Evolutionary conservation across 2,329 filamentous ascomycete species (phyloP), one percentile per base, ranked within the genome.

Genomic region (Colletotrichum tofieldiae): DNA sequence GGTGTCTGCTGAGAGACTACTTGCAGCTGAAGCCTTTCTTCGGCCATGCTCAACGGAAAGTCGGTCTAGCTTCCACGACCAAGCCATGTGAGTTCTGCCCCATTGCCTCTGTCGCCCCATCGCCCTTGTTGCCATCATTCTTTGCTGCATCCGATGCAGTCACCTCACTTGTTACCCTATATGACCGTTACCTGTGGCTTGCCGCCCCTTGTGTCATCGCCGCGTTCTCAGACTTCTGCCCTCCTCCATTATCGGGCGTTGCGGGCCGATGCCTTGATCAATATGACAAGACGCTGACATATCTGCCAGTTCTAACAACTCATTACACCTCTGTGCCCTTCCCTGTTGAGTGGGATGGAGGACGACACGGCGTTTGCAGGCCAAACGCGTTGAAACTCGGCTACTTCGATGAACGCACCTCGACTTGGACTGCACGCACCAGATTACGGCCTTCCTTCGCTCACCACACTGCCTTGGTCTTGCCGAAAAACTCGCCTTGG

Each of bases 351-450:
- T 80, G 78, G 78, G 74, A 79, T 32, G 75, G 74, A 26, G 63
- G 71, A 16, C 43, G 64, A 20, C 63, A 73, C 5, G 73, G 73
- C 2, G 79, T 91, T 0, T 84, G 84, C 63, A 79, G 85, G 2
- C 83, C 83, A 0, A 86, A 86, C 61, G 87, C 84, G 0, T 72
- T 89, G 12, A 81, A 77, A 1, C 83, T 87, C 52, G 74, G 76
- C 0, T 89, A 90, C 69, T 89, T 81, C 67, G 89, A 91, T 73
- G 69, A 63, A 4, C 8, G 37, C 0, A 78, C 77, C 0, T 73
- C 76, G 2, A 72, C 79, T 0, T 90, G 87, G 85, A 80, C 83
- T 0, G 76, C 77, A 0, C 73, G 78, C 9, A 72, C 77, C 8
- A 54, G 75, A 1, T 64, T 74, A 0, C 75, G 75, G 3, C 78